Conservation (phyloP, 108 stramenopile genomes). For the Cylindrotheca closterium region DNA sequence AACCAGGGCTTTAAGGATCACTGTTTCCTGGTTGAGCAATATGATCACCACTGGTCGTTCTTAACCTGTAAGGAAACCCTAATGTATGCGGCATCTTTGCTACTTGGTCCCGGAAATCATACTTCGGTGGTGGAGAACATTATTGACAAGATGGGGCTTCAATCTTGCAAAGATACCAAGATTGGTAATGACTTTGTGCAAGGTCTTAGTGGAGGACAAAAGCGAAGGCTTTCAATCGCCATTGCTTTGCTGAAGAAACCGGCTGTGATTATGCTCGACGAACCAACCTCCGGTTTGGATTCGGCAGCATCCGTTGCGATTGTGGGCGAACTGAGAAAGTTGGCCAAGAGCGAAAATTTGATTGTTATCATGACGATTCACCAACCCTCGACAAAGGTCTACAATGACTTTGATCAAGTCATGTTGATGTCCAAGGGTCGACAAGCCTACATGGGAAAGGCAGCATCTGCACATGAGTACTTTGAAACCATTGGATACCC, state of each 20-base stretch:
- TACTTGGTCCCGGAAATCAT: constrained; percentile 33
- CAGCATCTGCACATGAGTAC: constrained; percentile 43
- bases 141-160: constrained; percentile 46
- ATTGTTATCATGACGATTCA: constrained; percentile 77
- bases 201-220: constrained; percentile 73
- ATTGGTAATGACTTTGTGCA: constrained; percentile 57
- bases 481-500: constrained; percentile 33
- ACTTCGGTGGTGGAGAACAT: constrained; percentile 51
- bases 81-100: constrained; percentile 65
- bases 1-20: constrained; percentile 3
- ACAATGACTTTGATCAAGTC: constrained; percentile 65
- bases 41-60: constrained; percentile 70
- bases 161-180: constrained; percentile 56
- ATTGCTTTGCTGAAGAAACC: constrained; percentile 76
- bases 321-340: constrained; percentile 38
- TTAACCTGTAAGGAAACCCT: constrained; percentile 75
- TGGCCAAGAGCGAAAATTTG: constrained; percentile 47
- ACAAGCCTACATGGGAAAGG: constrained; percentile 78
- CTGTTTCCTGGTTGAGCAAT: constrained; percentile 48
- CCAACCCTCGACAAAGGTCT: constrained; percentile 70
- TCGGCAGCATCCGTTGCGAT: constrained; percentile 64
- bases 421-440: constrained; percentile 72
- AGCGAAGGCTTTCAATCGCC: constrained; percentile 80
- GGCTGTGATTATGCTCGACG: constrained; percentile 69
- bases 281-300: constrained; percentile 77